A percentile compares a stretch with the other conserved stretches of the same genome.
These are phyloP conservation scores for Leccinum subrobustum DNA, from an alignment of 1,284 basidiomycete genomes.

Conservation along the genomic window DNA sequence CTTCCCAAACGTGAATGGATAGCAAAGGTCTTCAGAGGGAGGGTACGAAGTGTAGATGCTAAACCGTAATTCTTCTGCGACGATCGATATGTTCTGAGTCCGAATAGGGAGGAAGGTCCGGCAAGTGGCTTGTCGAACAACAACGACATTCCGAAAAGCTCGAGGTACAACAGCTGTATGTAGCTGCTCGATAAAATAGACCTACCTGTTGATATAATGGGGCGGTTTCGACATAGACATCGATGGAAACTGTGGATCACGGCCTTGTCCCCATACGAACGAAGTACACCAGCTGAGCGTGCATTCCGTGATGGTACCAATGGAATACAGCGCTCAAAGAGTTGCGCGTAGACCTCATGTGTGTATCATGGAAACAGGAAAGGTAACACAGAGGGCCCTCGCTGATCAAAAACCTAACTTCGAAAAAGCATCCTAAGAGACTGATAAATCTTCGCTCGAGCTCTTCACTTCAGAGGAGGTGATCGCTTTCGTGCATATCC, in stretches of 20 bases:
- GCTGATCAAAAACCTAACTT: rapidly evolving
- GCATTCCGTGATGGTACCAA: not conserved
- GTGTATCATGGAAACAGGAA: not conserved
- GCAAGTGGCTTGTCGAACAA: not conserved
- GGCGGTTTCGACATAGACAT: not conserved
- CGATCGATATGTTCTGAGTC: not conserved
- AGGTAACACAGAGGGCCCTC: not conserved
- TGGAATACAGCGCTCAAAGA: not conserved
- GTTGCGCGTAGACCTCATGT: not conserved
- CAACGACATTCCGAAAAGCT: not conserved
- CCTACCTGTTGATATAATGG: not conserved
- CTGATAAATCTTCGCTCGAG: too few relatives aligned
- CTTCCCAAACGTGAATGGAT: not conserved
- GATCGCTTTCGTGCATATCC: too few relatives aligned
- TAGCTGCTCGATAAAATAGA: not conserved
- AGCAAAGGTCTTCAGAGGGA: too few relatives aligned
- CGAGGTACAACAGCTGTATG: not conserved
- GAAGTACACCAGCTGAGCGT: not conserved
- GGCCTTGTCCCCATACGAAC: not conserved
- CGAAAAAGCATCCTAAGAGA: not conserved
- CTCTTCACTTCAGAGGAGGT: too few relatives aligned
- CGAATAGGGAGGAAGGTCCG: not conserved
- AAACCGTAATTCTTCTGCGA: not conserved
- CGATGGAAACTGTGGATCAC: not conserved
- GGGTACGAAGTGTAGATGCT: not conserved